phyloP scores from a whole-genome alignment of 331 rosid species.

The Quercus tomentella region DNA sequence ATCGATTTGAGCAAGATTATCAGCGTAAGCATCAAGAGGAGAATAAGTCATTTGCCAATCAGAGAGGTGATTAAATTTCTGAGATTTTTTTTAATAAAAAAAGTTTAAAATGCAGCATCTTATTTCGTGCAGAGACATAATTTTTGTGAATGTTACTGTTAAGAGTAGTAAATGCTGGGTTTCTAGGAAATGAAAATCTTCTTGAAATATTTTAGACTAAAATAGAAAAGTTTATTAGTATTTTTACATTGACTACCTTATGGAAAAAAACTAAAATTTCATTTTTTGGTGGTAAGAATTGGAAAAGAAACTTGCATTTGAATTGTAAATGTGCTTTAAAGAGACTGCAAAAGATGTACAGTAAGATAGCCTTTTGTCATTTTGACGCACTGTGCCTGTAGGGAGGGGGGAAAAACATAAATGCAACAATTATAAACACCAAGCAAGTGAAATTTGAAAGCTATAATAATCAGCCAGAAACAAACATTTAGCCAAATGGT shows the following conservation, averaged over 20 bases:
- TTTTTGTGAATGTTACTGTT: not conserved
- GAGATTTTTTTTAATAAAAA: not conserved
- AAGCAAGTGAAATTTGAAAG: not conserved
- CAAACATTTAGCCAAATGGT: not conserved
- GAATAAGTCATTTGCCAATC: slow-evolving; percentile 32
- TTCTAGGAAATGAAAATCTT: not conserved
- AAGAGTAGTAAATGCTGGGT: not conserved
- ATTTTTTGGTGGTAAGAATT: not conserved
- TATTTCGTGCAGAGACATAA: not conserved
- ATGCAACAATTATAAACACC: not conserved
- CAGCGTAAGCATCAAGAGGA: slow-evolving; percentile 51
- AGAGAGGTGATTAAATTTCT: slow-evolving; percentile 40
- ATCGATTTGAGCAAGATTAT: slow-evolving; percentile 63
- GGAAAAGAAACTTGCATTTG: slow-evolving; percentile 1
- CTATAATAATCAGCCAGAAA: not conserved
- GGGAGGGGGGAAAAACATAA: not conserved
- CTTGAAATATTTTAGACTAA: not conserved
- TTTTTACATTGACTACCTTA: not conserved
- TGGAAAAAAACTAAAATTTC: not conserved
- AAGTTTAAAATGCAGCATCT: not conserved
- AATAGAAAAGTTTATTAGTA: not conserved
- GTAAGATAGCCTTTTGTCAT: slow-evolving; percentile 5
- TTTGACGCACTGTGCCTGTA: not conserved
- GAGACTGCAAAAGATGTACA: slow-evolving; percentile 6
- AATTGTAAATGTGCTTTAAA: slow-evolving; percentile 2